These are phyloP conservation scores for Paragyromitra xinjiangensis DNA, from an alignment of 495 filamentous ascomycete genomes.

Conservation along the genomic window DNA sequence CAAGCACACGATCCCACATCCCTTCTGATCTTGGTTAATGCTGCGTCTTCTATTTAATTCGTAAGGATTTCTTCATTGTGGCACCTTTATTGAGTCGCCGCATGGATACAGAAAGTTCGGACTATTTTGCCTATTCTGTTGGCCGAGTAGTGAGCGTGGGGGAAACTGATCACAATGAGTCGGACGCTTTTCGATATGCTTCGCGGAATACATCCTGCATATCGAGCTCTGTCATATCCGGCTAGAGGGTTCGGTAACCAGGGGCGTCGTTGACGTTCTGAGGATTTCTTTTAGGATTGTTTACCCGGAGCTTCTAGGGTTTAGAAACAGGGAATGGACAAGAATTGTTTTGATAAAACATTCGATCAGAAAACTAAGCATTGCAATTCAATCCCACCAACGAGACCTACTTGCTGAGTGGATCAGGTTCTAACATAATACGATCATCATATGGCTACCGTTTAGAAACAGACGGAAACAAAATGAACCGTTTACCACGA, in stretches of 20 bases:
- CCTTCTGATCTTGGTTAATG: background rate
- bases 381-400: constrained; percentile 8
- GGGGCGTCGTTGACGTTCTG: constrained; percentile 10
- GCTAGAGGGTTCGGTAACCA: constrained; percentile 16
- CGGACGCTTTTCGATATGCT: constrained; percentile 9
- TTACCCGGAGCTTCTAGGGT: constrained; percentile 32
- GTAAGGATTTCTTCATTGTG: constrained; percentile 24
- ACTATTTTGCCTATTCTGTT: constrained; percentile 22
- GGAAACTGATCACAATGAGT: constrained; percentile 27
- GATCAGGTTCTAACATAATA: constrained; percentile 7
- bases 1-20: constrained; percentile 34
- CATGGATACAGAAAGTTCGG: background rate
- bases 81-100: constrained; percentile 15
- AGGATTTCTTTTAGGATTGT: constrained; percentile 14
- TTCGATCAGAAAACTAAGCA: constrained; percentile 18
- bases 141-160: constrained; percentile 22
- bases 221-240: background rate
- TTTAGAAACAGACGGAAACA: constrained; percentile 9
- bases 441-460: background rate
- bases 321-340: constrained; percentile 13
- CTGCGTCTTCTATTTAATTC: constrained; percentile 18
- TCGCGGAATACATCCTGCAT: constrained; percentile 11
- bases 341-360: constrained; percentile 13
- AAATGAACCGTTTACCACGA: background rate
- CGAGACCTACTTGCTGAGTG: background rate